These are phyloP conservation scores for Camillea tinctor DNA, from an alignment of 2,329 filamentous ascomycete genomes.

Conservation along the genomic window DNA sequence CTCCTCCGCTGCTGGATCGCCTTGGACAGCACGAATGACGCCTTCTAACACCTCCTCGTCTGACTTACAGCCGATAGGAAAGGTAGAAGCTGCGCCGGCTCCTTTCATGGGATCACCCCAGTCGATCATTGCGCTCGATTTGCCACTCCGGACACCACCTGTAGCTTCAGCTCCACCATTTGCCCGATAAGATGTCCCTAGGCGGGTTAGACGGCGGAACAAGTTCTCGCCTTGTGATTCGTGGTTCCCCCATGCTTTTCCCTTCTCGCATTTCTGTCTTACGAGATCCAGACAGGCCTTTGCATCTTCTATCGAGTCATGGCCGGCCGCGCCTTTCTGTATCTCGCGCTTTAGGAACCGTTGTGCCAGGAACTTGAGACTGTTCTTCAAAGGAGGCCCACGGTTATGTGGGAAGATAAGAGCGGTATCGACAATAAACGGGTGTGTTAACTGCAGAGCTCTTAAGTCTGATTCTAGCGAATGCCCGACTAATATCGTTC, in stretches of 20 bases:
- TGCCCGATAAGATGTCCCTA: constrained; percentile 60
- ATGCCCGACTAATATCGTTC: constrained; percentile 75
- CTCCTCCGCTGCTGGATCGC: constrained; percentile 56
- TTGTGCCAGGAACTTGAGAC: constrained; percentile 83
- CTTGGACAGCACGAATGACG: constrained; percentile 57
- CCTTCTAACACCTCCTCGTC: constrained; percentile 58
- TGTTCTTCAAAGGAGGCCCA: constrained; percentile 85
- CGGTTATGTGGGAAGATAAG: constrained; percentile 88
- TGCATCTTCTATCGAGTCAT: constrained; percentile 92
- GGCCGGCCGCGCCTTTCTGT: constrained; percentile 73
- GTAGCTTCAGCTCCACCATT: constrained; percentile 58
- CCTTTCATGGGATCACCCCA: constrained; percentile 76
- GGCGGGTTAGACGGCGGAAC: constrained; percentile 74
- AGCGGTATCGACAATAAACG: constrained; percentile 89
- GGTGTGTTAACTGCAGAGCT: constrained; percentile 82
- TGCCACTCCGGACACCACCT: constrained; percentile 54
- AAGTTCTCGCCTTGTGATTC: constrained; percentile 82
- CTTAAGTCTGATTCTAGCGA: constrained; percentile 81
- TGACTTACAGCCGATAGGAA: constrained; percentile 55
- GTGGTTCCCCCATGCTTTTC: constrained; percentile 77
- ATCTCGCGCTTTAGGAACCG: constrained; percentile 87
- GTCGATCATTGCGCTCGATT: constrained; percentile 76
- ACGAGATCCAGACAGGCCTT: constrained; percentile 88
- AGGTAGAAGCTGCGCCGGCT: constrained; percentile 54
- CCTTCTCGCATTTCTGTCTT: constrained; percentile 94